Conservation (phyloP, 805 yeast genomes). For the Kazachstania bromeliacearum region DNA sequence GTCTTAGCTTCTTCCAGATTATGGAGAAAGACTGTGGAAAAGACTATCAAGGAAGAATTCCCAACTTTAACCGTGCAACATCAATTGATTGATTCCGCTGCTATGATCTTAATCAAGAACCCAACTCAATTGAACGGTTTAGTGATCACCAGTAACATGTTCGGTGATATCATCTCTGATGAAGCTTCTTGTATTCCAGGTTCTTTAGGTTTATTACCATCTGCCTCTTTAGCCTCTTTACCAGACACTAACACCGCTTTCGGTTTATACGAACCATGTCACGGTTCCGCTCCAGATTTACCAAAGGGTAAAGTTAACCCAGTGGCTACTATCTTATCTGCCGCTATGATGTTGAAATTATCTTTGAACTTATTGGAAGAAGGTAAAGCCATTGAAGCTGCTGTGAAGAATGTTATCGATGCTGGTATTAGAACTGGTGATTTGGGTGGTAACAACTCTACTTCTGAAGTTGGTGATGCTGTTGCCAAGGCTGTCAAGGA, state of each 20-base stretch:
- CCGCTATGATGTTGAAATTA: conserved; percentile 93
- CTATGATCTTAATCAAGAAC: conserved; percentile 89
- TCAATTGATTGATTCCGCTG: conserved; percentile 97
- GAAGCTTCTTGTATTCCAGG: conserved; percentile 98
- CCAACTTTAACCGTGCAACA: conserved; percentile 82
- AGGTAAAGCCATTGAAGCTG: conserved; percentile 81
- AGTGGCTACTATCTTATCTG: conserved; percentile 87
- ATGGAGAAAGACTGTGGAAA: conserved; percentile 91
- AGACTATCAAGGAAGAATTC: conserved; percentile 77
- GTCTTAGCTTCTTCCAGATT: conserved; percentile 92
- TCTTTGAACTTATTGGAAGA: conserved; percentile 76
- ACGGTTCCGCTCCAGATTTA: conserved; percentile 96
- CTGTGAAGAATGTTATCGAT: conserved; percentile 77
- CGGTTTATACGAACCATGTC: conserved; percentile 97
- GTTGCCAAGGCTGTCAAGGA: conserved; percentile 62
- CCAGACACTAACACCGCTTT: conserved; percentile 92
- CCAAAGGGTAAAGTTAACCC: conserved; percentile 86
- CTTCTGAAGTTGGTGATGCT: conserved; percentile 92
- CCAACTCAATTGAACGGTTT: conserved; percentile 91
- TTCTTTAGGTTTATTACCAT: conserved; percentile 88
- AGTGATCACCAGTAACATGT: conserved; percentile 89
- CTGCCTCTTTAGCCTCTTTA: conserved; percentile 90
- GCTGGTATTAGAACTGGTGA: conserved; percentile 81
- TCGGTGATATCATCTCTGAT: conserved; percentile 96
- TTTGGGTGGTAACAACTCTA: conserved; percentile 73